Evolutionary conservation across 1,284 basidiomycete genomes (phyloP), one percentile per base, ranked within the genome.

Genomic region (Mycena sp.): DNA sequence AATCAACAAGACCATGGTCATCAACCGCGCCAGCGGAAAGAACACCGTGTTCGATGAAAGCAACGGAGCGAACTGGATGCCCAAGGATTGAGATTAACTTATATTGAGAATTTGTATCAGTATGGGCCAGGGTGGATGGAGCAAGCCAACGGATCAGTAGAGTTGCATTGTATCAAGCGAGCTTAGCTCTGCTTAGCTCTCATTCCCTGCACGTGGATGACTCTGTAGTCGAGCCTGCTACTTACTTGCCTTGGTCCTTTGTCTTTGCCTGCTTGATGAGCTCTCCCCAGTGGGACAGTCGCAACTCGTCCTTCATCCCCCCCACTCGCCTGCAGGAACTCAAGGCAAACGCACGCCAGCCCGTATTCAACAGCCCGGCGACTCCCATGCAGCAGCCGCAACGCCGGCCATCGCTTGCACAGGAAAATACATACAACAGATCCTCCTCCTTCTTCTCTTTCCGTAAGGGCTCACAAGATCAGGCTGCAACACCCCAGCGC

Each of bases 381-480:
- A 46, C 25, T n/a, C 19, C 44, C 26, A 62, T 62, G 64, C 56
- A 67, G 28, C 62, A 46, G 53, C 63, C 55, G 50, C 55, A 60
- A n/a, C 61, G 57, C 17, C 55, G 37, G 7, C 64, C 57, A 1
- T 30, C 43, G 12, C 28, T 45, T 11, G 26, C 46, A 43, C 51
- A 32, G 19, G 38, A 45, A n/a, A 57, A 53, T 25, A 46, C 54
- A 30, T 54, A 65, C 43, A 63, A 63, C 40, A 51, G 67, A 29
- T 58, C 67, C 32, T 68, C 67, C 29, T 68, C 67, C 51, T 68
- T 68, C 59, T 68, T 68, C 52, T 64, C 61, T 59, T 68, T 65
- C 56, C 64, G 64, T 52, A 54, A 51, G 16, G 35, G 26, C 21
- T 41, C 28, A 52, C 28, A 55, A 28, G 19, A 49, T n/a, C n/a